Percentiles rank a stretch among this genome's conserved stretches.
Conservation (phyloP, 306 rosid species). For the Vigna mungo region DNA sequence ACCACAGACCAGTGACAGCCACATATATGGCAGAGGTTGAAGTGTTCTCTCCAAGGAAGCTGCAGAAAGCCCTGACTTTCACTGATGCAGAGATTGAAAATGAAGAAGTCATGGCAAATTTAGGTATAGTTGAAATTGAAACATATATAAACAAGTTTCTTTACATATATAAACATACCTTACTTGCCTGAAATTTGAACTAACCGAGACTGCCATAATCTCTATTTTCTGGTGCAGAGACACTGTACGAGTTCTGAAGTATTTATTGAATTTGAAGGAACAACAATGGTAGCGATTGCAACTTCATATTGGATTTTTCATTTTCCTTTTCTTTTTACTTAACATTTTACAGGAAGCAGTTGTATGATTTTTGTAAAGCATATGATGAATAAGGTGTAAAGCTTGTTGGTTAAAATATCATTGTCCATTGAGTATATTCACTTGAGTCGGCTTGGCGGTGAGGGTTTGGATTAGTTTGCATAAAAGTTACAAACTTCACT, state of each 20-base stretch:
- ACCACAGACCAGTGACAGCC: slow-evolving; percentile 95
- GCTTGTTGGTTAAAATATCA: slow-evolving; percentile 15
- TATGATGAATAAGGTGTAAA: slow-evolving; percentile 24
- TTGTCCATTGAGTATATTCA: not conserved
- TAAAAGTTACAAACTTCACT: not conserved
- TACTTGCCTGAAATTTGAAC: too few species aligned
- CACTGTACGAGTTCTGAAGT: slow-evolving; percentile 44
- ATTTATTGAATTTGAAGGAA: slow-evolving; percentile 30
- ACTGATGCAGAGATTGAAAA: slow-evolving; percentile 88
- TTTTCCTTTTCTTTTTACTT: slow-evolving; percentile 5
- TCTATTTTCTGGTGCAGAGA: slow-evolving; percentile 53
- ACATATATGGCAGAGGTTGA: slow-evolving; percentile 85
- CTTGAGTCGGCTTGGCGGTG: not conserved
- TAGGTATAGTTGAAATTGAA: slow-evolving; percentile 38
- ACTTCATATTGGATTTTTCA: slow-evolving; percentile 30
- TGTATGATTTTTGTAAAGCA: slow-evolving; percentile 36
- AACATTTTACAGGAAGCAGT: slow-evolving; percentile 35
- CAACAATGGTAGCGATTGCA: slow-evolving; percentile 26
- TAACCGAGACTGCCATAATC: too few species aligned
- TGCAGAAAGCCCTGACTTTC: slow-evolving; percentile 80
- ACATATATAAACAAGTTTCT: too few species aligned
- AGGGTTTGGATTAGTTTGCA: not conserved
- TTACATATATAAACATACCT: too few species aligned
- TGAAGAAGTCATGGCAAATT: slow-evolving; percentile 50
- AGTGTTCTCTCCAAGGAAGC: slow-evolving; percentile 78